Percentiles rank a stretch among this genome's conserved stretches.
These are phyloP conservation scores for Citrus glauca DNA, from an alignment of 345 rosid species.

Conservation along the genomic window DNA sequence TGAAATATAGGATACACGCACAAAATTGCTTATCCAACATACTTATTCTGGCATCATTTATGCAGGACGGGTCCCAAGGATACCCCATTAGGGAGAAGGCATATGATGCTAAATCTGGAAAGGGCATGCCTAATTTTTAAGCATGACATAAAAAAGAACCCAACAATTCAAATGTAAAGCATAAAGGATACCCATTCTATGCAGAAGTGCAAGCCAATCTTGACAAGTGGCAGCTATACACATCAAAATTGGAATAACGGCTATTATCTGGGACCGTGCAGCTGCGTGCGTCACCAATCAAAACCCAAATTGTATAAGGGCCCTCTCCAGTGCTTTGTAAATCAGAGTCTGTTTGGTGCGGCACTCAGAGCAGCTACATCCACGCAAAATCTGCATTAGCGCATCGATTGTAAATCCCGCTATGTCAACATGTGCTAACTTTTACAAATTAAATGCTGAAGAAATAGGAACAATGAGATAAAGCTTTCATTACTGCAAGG, in stretches of 20 bases:
- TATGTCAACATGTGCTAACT: not conserved
- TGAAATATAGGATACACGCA: not conserved
- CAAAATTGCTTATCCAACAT: not conserved
- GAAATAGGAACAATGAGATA: not conserved
- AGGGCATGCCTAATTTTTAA: constrained; percentile 93
- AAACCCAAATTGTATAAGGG: not conserved
- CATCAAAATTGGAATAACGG: not conserved
- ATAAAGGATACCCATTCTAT: not conserved
- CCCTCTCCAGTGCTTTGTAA: constrained; percentile 14
- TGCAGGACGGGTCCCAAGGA: constrained; percentile 87
- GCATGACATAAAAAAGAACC: not conserved
- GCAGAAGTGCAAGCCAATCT: constrained; percentile 26
- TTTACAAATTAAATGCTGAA: not conserved
- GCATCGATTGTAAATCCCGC: not conserved
- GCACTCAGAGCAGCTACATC: constrained; percentile 30
- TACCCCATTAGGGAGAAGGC: constrained; percentile 84
- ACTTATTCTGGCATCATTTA: not conserved
- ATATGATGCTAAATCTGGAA: constrained; percentile 78
- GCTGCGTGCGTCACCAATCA: not conserved
- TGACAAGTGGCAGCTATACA: constrained; percentile 22
- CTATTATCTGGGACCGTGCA: not conserved
- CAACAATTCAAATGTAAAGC: not conserved
- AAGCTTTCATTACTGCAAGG: no score
- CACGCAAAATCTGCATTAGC: constrained; percentile 21
- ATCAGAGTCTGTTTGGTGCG: constrained; percentile 10